Evolutionary conservation across 257 asterid species (phyloP).

Genomic region (Lantana camara): DNA sequence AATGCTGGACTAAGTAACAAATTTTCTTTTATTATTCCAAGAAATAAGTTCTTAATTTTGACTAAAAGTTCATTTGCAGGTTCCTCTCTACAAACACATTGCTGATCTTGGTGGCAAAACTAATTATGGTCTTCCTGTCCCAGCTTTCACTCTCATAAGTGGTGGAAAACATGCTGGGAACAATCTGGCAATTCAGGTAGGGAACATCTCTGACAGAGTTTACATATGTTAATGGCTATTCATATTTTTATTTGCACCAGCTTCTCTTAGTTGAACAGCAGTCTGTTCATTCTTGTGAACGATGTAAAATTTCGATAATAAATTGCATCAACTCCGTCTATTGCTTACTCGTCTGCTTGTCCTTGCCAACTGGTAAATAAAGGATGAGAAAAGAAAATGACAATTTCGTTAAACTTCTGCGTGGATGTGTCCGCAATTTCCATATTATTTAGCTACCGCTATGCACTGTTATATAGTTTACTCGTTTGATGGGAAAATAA

Average conservation of each 20-base stretch:
- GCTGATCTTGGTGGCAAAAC: conserved; percentile 94
- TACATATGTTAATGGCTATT: conserved; percentile 19
- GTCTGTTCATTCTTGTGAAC: neutral
- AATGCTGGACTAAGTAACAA: conserved; percentile 10
- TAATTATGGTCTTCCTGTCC: conserved; percentile 73
- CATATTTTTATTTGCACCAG: conserved; percentile 12
- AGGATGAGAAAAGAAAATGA: neutral
- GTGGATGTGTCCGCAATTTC: too few relatives aligned
- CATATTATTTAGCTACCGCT: too few relatives aligned
- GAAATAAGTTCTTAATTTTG: conserved; percentile 9
- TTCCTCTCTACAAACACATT: conserved; percentile 91
- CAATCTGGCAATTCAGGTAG: conserved; percentile 78
- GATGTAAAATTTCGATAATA: neutral
- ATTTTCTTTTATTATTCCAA: conserved; percentile 7
- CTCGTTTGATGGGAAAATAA: too few relatives aligned
- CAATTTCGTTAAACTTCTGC: neutral
- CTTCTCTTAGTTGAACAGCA: conserved; percentile 16
- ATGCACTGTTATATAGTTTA: too few relatives aligned
- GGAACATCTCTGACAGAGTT: conserved; percentile 14
- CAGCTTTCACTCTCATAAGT: conserved; percentile 86
- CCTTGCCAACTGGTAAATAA: neutral
- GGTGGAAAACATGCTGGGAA: conserved; percentile 94
- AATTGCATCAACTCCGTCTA: conserved; percentile 4
- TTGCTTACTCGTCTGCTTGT: neutral
- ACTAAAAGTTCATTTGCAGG: conserved; percentile 48